Evolutionary conservation across 176 grass and related monocot genomes (phyloP).

Genomic region (Echinochloa phyllopogon): DNA sequence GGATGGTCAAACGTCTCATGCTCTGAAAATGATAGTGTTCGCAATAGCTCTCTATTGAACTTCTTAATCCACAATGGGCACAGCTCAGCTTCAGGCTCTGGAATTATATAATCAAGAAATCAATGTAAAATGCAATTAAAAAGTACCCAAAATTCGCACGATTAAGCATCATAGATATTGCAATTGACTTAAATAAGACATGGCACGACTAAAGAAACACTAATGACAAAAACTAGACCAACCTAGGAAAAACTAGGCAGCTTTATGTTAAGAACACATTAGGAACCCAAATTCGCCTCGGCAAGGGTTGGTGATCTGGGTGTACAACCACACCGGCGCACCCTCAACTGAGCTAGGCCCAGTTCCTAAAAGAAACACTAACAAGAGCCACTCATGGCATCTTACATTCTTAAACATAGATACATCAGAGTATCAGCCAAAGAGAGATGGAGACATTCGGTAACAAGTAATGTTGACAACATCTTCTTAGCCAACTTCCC

Average conservation of each 20-base stretch:
- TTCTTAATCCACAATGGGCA: slow-evolving; percentile 87
- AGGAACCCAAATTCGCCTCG: no score
- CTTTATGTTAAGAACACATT: no score
- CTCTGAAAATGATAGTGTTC: slow-evolving; percentile 84
- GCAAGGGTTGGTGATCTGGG: no score
- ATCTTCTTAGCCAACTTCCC: background rate
- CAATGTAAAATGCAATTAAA: slow-evolving; percentile 14
- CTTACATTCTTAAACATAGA: slow-evolving; percentile 12
- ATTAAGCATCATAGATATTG: slow-evolving; percentile 13
- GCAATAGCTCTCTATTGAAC: slow-evolving; percentile 91
- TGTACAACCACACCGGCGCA: background rate
- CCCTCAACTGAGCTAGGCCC: background rate
- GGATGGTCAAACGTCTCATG: slow-evolving; percentile 98
- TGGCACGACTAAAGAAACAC: background rate
- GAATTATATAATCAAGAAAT: slow-evolving; percentile 49
- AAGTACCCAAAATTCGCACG: slow-evolving; percentile 23
- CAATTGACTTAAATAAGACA: background rate
- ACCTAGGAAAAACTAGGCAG: background rate
- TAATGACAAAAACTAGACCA: background rate
- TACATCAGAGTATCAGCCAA: background rate
- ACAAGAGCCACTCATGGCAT: background rate
- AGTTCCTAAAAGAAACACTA: slow-evolving; percentile 2
- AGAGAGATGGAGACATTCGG: slow-evolving; percentile 2
- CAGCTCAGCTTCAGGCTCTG: slow-evolving; percentile 90
- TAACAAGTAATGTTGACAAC: slow-evolving; percentile 14